These are phyloP conservation scores for Paramecium pentaurelia DNA, from an alignment of 73 alveolate genomes.

Conservation along the genomic window DNA sequence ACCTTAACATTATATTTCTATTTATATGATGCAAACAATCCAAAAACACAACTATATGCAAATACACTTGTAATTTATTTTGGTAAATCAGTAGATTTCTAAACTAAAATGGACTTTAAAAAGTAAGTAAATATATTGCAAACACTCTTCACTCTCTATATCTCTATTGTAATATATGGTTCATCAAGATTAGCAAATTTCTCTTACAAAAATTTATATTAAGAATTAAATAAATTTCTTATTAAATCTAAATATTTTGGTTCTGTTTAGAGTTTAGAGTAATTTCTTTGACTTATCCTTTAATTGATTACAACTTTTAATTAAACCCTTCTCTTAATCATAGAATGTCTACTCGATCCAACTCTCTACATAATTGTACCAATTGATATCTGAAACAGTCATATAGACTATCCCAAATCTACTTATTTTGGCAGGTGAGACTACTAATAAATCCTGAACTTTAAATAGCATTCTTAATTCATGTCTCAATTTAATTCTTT, in stretches of 20 bases:
- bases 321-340: neutral
- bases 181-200: slow-evolving; percentile 55
- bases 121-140: slow-evolving; percentile 66
- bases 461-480: slow-evolving; percentile 77
- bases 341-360: slow-evolving; percentile 76
- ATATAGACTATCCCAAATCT: slow-evolving; percentile 78
- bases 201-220: neutral
- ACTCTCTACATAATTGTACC: slow-evolving; percentile 82
- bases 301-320: neutral
- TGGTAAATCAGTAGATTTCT: slow-evolving; percentile 65
- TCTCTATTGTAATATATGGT: slow-evolving; percentile 61
- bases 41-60: slow-evolving; percentile 71
- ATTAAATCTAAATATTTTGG: neutral
- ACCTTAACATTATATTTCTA: slow-evolving; percentile 60
- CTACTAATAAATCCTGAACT: slow-evolving; percentile 78
- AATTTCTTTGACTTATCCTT: neutral
- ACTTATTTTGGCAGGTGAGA: slow-evolving; percentile 75
- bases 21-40: slow-evolving; percentile 64
- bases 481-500: slow-evolving; percentile 74
- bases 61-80: slow-evolving; percentile 65
- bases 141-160: slow-evolving; percentile 68
- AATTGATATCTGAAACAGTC: slow-evolving; percentile 68
- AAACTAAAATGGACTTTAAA: neutral
- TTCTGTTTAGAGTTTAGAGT: neutral
- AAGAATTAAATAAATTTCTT: neutral